Percentiles rank a stretch among this genome's conserved stretches.
Conservation (phyloP, 176 grass and related monocot species). For the Triticum urartu region DNA sequence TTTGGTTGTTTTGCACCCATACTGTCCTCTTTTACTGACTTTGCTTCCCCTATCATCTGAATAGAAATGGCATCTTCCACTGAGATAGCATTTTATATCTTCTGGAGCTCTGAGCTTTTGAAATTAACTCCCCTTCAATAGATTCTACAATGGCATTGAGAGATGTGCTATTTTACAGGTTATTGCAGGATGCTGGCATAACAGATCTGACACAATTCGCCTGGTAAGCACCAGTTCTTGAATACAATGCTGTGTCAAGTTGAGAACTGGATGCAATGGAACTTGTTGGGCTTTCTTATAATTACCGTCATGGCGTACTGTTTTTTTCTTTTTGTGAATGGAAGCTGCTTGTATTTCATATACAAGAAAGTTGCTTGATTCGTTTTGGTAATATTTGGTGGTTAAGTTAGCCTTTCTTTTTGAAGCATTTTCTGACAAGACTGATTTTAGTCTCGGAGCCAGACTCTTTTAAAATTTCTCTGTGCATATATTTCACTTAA, state of each 20-base stretch:
- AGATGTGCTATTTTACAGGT: constrained; percentile 41
- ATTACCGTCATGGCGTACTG: neutral
- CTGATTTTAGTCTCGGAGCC: neutral
- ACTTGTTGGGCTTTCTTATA: constrained; percentile 4
- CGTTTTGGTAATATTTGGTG: neutral
- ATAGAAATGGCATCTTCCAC: neutral
- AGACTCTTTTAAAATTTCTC: neutral
- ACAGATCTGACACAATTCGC: constrained; percentile 81
- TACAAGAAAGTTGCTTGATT: neutral
- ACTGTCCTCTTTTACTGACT: constrained; percentile 73
- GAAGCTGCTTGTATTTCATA: neutral
- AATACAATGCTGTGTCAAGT: neutral
- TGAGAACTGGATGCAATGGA: neutral
- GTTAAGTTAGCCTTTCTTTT: neutral
- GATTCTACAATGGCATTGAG: constrained; percentile 11
- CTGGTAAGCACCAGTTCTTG: constrained; percentile 51
- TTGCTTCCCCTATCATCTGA: constrained; percentile 9
- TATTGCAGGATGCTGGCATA: constrained; percentile 92
- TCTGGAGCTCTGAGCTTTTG: neutral
- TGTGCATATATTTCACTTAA: neutral
- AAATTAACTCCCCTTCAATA: neutral
- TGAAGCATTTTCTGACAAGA: neutral
- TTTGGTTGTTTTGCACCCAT: constrained; percentile 95
- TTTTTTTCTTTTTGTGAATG: neutral
- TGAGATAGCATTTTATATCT: neutral